Conservation (phyloP, 2,329 filamentous ascomycete genomes). For the Penicillium sp. region DNA sequence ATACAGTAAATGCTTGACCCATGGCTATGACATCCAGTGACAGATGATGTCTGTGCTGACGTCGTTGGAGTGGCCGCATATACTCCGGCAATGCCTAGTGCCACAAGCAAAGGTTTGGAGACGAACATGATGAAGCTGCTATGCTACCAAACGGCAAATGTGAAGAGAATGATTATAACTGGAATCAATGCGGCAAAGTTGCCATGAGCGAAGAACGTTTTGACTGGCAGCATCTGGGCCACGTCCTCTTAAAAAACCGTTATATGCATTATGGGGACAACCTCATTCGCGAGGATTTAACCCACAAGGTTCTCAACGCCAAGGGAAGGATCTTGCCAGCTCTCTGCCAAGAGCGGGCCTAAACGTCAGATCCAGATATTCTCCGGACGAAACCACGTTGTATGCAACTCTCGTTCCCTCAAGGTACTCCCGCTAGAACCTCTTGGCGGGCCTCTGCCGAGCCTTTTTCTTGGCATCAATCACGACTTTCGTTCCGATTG, state of each 20-base stretch:
- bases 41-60: slow-evolving; percentile 42
- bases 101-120: slow-evolving; percentile 11
- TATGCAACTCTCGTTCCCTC: slow-evolving; percentile 8
- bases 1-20: slow-evolving; percentile 37
- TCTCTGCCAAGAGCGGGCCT: slow-evolving; percentile 12
- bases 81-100: slow-evolving; percentile 15
- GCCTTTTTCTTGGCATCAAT: slow-evolving; percentile 18
- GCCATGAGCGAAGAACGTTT: background rate
- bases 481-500: slow-evolving; percentile 1
- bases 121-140: slow-evolving; percentile 7
- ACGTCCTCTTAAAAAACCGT: background rate
- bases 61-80: slow-evolving; percentile 28
- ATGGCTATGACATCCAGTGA: slow-evolving; percentile 54
- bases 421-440: slow-evolving; percentile 22
- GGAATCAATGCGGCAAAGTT: background rate
- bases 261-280: background rate
- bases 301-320: slow-evolving; percentile 24
- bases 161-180: background rate
- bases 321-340: slow-evolving; percentile 14
- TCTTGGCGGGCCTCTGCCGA: slow-evolving; percentile 21
- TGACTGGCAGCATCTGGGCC: background rate
- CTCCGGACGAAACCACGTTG: background rate
- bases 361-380: background rate
- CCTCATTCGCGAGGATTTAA: slow-evolving; percentile 5
- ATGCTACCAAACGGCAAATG: background rate